Conservation (phyloP, 2,329 filamentous ascomycete genomes). For the Phialophora tarda region DNA sequence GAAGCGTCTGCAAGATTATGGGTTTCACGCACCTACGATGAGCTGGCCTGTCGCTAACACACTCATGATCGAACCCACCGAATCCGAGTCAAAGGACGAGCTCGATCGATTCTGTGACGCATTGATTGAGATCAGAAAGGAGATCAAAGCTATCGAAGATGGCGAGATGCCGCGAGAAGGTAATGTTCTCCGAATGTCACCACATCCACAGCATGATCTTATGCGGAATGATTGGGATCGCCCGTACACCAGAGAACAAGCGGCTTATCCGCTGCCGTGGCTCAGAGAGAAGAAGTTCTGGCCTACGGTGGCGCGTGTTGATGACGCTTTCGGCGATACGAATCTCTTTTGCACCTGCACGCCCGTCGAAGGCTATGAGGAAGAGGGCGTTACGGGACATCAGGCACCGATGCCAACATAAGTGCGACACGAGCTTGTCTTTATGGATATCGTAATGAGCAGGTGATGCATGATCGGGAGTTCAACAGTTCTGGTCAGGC, state of each 20-base stretch:
- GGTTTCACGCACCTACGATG: conserved; percentile 97
- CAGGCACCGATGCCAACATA: conserved; percentile 34
- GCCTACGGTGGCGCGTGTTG: conserved; percentile 83
- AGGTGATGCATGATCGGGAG: conserved; percentile 2
- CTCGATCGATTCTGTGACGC: conserved; percentile 93
- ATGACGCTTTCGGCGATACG: conserved; percentile 89
- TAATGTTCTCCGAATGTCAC: conserved; percentile 88
- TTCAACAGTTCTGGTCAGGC: conserved; percentile 14
- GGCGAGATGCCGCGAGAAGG: conserved; percentile 74
- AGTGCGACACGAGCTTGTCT: not conserved
- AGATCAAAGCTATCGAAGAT: conserved; percentile 83
- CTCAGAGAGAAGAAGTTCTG: conserved; percentile 97
- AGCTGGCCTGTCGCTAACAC: conserved; percentile 94
- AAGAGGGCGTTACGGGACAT: conserved; percentile 29
- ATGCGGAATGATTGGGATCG: conserved; percentile 78
- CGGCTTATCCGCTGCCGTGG: conserved; percentile 83
- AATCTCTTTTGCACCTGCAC: conserved; percentile 96
- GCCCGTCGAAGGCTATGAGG: conserved; percentile 67
- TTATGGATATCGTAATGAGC: not conserved
- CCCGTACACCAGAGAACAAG: conserved; percentile 79
- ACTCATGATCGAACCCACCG: conserved; percentile 97
- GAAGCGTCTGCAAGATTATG: conserved; percentile 95
- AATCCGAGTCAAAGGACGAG: conserved; percentile 89
- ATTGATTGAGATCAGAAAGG: conserved; percentile 80
- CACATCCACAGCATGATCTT: conserved; percentile 83